Evolutionary conservation across 2,329 filamentous ascomycete genomes (phyloP).

Genomic region (Ophiostoma ips): DNA sequence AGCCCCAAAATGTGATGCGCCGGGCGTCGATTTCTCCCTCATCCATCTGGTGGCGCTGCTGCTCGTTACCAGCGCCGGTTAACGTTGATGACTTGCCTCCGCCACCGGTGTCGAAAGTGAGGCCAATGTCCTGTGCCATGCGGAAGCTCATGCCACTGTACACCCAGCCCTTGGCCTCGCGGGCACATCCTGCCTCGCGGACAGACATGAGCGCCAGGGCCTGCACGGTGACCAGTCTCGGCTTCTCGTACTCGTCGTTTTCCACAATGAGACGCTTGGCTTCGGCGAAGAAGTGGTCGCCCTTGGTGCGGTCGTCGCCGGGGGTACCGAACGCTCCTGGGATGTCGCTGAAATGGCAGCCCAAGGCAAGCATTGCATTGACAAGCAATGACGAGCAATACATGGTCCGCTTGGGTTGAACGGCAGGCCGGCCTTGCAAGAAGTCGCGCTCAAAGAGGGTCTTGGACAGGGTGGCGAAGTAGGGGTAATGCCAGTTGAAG

Average conservation of each 20-base stretch:
- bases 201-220: conserved; percentile 93
- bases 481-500: conserved; percentile 95
- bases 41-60: conserved; percentile 30
- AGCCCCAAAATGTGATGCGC: conserved; percentile 92
- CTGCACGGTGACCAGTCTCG: conserved; percentile 79
- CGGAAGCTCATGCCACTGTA: conserved; percentile 98
- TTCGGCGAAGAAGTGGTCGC: conserved; percentile 91
- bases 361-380: conserved; percentile 84
- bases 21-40: conserved; percentile 82
- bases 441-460: conserved; percentile 81
- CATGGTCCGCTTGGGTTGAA: conserved; percentile 39
- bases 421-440: conserved; percentile 48
- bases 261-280: conserved; percentile 81
- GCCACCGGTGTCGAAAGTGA: conserved; percentile 69
- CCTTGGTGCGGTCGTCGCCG: conserved; percentile 70
- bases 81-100: background rate
- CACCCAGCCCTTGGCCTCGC: conserved; percentile 93
- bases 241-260: conserved; percentile 85
- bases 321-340: conserved; percentile 56
- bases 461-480: conserved; percentile 84
- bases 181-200: conserved; percentile 81
- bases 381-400: conserved; percentile 86
- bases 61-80: background rate
- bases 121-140: conserved; percentile 87
- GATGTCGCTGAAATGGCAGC: conserved; percentile 80